A percentile compares a stretch with the other conserved stretches of the same genome.
Conservation (phyloP, 345 rosid genomes). For the Citrus cavaleriei region DNA sequence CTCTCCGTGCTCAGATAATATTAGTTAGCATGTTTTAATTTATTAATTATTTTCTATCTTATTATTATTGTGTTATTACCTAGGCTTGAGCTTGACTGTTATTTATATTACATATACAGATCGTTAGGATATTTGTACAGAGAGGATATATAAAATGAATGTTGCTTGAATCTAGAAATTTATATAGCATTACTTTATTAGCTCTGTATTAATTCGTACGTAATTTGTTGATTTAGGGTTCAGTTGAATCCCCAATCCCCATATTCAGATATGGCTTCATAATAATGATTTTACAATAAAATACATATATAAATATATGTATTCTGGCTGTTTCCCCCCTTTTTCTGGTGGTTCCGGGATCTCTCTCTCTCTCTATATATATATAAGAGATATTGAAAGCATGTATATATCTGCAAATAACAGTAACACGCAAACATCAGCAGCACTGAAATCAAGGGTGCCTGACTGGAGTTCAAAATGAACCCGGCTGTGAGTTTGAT, state of each 20-base stretch:
- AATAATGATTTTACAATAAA: background rate
- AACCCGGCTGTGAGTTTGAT: background rate
- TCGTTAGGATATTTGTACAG: conserved; percentile 8
- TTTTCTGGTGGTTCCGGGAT: background rate
- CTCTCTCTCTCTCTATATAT: background rate
- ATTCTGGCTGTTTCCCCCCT: no score
- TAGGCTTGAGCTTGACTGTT: conserved; percentile 1
- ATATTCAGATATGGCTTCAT: background rate
- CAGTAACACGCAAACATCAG: background rate
- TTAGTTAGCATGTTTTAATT: background rate
- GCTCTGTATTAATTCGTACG: background rate
- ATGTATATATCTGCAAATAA: background rate
- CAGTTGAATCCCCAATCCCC: background rate
- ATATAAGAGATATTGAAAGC: background rate
- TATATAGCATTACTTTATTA: background rate
- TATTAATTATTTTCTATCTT: background rate
- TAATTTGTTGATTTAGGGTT: background rate
- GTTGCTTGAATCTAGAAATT: background rate
- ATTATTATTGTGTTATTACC: background rate
- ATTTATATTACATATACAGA: background rate
- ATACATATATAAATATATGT: no score
- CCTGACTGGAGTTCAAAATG: background rate
- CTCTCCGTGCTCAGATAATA: background rate
- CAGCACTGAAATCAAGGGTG: conserved; percentile 13
- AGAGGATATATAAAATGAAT: background rate